Base-by-base conservation (phyloP, 805 yeast genomes). In the Candida pseudoglaebosa region DNA sequence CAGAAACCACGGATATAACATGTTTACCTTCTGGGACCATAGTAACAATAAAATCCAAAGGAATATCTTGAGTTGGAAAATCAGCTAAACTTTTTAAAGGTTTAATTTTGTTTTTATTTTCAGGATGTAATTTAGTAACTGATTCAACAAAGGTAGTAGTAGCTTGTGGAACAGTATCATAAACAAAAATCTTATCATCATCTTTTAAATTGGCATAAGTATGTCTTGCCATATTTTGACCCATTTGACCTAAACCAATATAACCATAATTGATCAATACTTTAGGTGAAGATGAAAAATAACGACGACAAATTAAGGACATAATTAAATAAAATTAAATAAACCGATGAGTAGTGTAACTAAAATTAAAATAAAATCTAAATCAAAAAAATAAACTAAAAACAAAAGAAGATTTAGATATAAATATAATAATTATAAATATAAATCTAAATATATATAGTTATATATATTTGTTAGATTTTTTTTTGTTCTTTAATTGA, bases 181-280 rank as follows among this genome's bases (percentile, higher is more conserved):
- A 64, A 7, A 75, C 73, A 28, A 66, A 62, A 37, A 73, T 56
- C 24, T 55, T 51, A 39, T 75, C 78, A 10, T 45, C 38, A 1
- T 65, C 54, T 28, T 56, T 57, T 40, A 70, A 50, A 39, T 66
- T 59, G 39, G 60, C 58, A 48, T 67, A 62, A 21, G 75, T 58
- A 46, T 75, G 77, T 40, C 63, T 55, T 14, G 79, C 79, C 80
- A 75, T 75, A 46, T 71, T 72, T 37, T 67, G 71, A 37, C 80
- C 77, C 80, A 75, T 75, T 40, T 71, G 73, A 21, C 80, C 80
- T 21, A 75, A 59, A n/a, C 80, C 80, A 30, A 75, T 67, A 57
- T 75, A 75, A 20, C 80, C 80, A 47, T 69, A 74, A 32, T 47
- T 55, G 16, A 45, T 41, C 24, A 34, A 46, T 21, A 2, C 21